phyloP scores from a whole-genome alignment of 2,329 filamentous ascomycete species.

The Amylocarpus encephaloides region DNA sequence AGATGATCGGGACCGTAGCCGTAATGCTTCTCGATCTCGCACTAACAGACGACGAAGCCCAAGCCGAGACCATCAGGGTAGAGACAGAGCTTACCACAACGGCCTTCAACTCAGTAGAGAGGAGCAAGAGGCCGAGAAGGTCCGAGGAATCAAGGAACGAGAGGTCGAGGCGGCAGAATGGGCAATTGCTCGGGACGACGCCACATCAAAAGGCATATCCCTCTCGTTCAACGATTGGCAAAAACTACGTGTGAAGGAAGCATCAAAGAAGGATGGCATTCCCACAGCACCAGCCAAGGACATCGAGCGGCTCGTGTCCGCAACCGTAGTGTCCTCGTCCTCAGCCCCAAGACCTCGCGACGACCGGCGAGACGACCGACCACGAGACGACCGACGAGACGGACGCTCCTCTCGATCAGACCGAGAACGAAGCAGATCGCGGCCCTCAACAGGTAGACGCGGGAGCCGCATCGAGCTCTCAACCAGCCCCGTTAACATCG shows the following conservation, averaged over 20 bases:
- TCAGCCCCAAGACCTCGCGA: neutral
- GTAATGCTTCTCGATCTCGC: neutral
- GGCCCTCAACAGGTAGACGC: slow-evolving; percentile 19
- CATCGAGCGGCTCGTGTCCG: neutral
- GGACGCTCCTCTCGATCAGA: slow-evolving; percentile 24
- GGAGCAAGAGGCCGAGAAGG: slow-evolving; percentile 40
- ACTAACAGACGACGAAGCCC: slow-evolving; percentile 17
- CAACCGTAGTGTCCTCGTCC: neutral
- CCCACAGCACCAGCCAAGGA: slow-evolving; percentile 4
- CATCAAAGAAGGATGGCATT: slow-evolving; percentile 2
- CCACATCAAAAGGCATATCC: slow-evolving; percentile 51
- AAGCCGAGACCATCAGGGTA: slow-evolving; percentile 13
- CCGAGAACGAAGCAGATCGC: slow-evolving; percentile 30
- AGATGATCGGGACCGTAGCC: neutral
- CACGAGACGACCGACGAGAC: slow-evolving; percentile 26
- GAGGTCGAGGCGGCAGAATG: slow-evolving; percentile 61
- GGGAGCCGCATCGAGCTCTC: slow-evolving; percentile 28
- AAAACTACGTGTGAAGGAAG: slow-evolving; percentile 2
- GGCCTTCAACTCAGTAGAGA: slow-evolving; percentile 8
- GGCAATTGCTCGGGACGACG: slow-evolving; percentile 54
- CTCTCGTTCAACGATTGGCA: slow-evolving; percentile 35
- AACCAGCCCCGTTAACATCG: slow-evolving; percentile 30
- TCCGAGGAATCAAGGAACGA: slow-evolving; percentile 54
- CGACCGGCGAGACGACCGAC: slow-evolving; percentile 10
- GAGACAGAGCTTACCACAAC: neutral